phyloP scores from a whole-genome alignment of 2,329 filamentous ascomycete species.

The Apiospora kogelbergensis region DNA sequence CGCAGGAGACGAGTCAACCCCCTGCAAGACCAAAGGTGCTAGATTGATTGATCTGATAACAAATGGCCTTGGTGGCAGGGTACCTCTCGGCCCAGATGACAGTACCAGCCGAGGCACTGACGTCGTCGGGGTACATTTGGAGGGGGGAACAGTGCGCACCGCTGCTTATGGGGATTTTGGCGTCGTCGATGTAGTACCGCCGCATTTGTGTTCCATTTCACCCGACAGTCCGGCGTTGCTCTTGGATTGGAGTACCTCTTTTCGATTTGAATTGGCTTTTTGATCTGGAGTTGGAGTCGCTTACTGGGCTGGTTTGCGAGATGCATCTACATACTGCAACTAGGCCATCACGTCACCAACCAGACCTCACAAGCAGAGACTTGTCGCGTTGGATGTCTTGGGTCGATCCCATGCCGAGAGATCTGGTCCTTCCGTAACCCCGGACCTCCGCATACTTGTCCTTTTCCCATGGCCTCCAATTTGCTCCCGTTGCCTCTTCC shows the following conservation, averaged over 20 bases:
- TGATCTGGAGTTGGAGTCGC: too few species aligned
- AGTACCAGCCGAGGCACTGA: conserved; percentile 1
- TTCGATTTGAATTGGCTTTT: too few species aligned
- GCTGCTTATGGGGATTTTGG: not conserved
- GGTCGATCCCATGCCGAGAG: not conserved
- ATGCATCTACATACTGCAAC: too few species aligned
- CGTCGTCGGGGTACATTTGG: not conserved
- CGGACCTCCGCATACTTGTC: not conserved
- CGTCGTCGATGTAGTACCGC: not conserved
- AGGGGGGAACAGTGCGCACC: not conserved
- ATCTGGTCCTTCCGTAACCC: not conserved
- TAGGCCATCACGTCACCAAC: too few species aligned
- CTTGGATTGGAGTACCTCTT: too few species aligned
- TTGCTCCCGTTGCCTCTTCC: not conserved
- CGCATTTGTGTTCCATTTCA: too few species aligned
- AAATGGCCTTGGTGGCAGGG: not conserved
- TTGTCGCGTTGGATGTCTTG: not conserved
- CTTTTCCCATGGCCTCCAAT: not conserved
- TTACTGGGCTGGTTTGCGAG: not conserved
- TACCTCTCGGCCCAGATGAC: not conserved
- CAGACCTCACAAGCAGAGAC: not conserved
- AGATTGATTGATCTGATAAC: not conserved
- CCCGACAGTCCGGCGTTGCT: not conserved
- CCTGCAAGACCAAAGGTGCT: not conserved
- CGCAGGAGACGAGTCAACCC: not conserved